phyloP scores from a whole-genome alignment of 768 basidiomycete genomes.

The Leccinellum albellum region DNA sequence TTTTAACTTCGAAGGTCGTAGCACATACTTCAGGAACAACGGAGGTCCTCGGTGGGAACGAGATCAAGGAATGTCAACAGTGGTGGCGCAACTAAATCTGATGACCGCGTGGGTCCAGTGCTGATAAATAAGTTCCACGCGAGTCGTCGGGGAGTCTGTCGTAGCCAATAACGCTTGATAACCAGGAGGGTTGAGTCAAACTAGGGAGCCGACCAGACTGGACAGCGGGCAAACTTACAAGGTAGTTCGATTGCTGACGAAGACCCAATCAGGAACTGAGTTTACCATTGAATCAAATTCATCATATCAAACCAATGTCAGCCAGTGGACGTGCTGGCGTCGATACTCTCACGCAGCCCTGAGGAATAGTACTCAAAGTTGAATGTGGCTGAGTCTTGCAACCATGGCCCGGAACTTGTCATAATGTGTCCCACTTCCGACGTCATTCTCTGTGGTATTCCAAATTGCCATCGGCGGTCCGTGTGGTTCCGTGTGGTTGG shows the following conservation, averaged over 20 bases:
- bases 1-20: background rate
- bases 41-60: background rate
- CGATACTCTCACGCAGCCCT: background rate
- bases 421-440: background rate
- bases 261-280: background rate
- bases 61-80: background rate
- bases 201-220: background rate
- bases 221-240: no score
- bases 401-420: background rate
- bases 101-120: background rate
- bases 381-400: background rate
- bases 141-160: background rate
- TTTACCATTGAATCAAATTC: background rate
- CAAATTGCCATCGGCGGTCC: background rate
- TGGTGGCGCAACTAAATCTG: background rate
- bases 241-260: background rate
- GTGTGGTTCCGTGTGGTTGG: background rate
- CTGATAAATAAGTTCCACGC: background rate
- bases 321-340: background rate
- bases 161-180: background rate
- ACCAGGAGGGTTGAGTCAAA: background rate
- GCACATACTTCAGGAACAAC: background rate
- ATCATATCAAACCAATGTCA: background rate
- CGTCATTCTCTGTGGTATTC: background rate
- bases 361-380: background rate